Evolutionary conservation across 2,329 filamentous ascomycete species (phyloP), one percentile per base, ranked within the genome.

Genomic region (Aciculosporium take): DNA sequence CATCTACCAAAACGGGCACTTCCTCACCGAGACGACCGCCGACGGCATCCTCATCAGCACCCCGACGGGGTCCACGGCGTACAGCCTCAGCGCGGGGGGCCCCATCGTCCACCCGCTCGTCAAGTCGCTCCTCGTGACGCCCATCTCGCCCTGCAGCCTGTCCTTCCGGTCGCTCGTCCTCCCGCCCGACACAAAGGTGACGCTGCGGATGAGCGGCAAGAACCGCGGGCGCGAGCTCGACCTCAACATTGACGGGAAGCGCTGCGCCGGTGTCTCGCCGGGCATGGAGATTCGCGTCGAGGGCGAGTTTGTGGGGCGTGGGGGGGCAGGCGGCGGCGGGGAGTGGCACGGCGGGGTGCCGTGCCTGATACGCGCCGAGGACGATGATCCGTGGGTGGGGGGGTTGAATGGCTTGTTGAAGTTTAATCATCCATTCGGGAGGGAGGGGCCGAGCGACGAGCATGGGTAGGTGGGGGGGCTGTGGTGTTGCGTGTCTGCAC

Each of bases 21-120:
- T 91, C 53, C 68, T 98, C 35, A 98, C 91, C 1, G 87, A 94
- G 58, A 89, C 86, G 1, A 88, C 94, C 10, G 89, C 88, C 1
- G 91, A 98, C 58, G 91, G 91, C 39, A 93, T 98, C 60, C 81
- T 96, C 34, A 79, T 96, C 44, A 87, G 83, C 48, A 95, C 89
- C 0, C 91, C 91, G 0, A 98, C 91, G 0, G 91, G 91, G 3
- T 93, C 84, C 31, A 98, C 91, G 0, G 91, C 91, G 0, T 98
- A 98, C 65, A 91, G 83, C 45, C 71, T 98, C n/a, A 91, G 83
- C 49, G 84, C 82, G 3, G 91, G 91, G 3, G 91, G 91, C 1
- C 84, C 81, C 51, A 96, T 98, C 51, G 84, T 96, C 31, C 91
- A 98, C 58, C 91, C 91, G 0, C 72, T 95, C 2, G 89, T 96